Conservation (phyloP, 805 yeast species). For the Candida hungchunana region DNA sequence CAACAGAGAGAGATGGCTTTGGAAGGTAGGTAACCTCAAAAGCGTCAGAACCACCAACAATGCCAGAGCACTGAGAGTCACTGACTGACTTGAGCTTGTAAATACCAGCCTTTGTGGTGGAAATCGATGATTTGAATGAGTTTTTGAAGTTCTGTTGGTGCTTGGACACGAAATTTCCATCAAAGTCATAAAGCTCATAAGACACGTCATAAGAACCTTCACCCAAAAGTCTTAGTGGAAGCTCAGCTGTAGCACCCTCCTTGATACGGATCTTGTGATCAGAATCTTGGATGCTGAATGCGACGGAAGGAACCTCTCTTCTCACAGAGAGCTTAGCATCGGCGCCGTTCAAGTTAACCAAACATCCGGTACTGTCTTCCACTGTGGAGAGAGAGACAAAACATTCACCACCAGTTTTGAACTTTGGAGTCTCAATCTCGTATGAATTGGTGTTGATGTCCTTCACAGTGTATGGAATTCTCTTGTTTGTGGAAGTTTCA, state of each 20-base stretch:
- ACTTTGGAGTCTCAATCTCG: slow-evolving; percentile 48
- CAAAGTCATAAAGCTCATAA: slow-evolving; percentile 29
- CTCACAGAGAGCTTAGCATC: slow-evolving; percentile 68
- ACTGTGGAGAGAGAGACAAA: slow-evolving; percentile 59
- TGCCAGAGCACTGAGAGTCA: slow-evolving; percentile 52
- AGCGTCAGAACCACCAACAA: slow-evolving; percentile 29
- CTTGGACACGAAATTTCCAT: slow-evolving; percentile 27
- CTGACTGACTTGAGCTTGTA: slow-evolving; percentile 41
- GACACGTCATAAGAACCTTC: slow-evolving; percentile 46
- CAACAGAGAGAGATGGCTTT: slow-evolving; percentile 41
- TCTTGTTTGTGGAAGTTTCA: slow-evolving; percentile 47
- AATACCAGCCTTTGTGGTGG: slow-evolving; percentile 41
- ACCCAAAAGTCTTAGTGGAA: slow-evolving; percentile 62
- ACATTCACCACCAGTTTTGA: slow-evolving; percentile 70
- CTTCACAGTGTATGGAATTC: slow-evolving; percentile 38
- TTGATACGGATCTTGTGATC: slow-evolving; percentile 40
- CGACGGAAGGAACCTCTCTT: slow-evolving; percentile 59
- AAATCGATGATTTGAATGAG: slow-evolving; percentile 31
- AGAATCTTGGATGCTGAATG: slow-evolving; percentile 38
- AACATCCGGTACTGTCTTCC: slow-evolving; percentile 74
- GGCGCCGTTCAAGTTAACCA: slow-evolving; percentile 59
- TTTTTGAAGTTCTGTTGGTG: slow-evolving; percentile 18
- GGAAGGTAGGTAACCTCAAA: slow-evolving; percentile 41
- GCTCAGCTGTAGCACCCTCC: slow-evolving; percentile 53
- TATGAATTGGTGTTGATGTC: slow-evolving; percentile 36